These are phyloP conservation scores for Coniochaeta hoffmannii DNA, from an alignment of 2,329 filamentous ascomycete species.

Conservation along the genomic window DNA sequence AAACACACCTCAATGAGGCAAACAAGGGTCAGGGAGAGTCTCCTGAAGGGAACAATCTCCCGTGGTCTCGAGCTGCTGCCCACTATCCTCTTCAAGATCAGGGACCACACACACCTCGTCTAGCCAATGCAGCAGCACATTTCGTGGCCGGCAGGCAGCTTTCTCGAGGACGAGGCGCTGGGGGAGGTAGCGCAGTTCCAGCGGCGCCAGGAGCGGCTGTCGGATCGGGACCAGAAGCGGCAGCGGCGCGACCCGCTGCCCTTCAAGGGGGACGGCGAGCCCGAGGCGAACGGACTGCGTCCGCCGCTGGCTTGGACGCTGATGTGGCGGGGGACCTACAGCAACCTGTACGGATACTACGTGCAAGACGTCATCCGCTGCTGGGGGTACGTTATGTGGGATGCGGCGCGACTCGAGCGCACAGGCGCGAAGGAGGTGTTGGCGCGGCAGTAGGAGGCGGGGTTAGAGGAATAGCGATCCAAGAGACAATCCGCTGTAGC, in stretches of 20 bases:
- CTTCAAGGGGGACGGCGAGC: conserved; percentile 7
- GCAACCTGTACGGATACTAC: conserved; percentile 11
- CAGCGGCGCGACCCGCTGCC: conserved; percentile 3
- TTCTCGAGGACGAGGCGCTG: background rate
- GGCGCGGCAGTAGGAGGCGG: conserved; percentile 4
- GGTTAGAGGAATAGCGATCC: conserved; percentile 4
- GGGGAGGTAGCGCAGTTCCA: background rate
- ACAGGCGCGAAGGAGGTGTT: conserved; percentile 1
- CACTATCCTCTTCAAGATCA: conserved; percentile 3
- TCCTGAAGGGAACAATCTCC: background rate
- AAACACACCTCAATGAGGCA: background rate
- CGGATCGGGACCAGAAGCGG: conserved; percentile 4
- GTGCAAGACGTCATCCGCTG: conserved; percentile 6
- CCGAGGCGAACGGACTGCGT: background rate
- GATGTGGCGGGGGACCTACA: conserved; percentile 13
- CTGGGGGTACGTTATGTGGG: conserved; percentile 17
- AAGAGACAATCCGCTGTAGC: conserved; percentile 2
- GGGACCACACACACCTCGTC: conserved; percentile 17
- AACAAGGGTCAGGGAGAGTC: background rate
- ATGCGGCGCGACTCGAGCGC: conserved; percentile 7
- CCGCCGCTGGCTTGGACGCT: conserved; percentile 15
- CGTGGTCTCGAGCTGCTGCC: conserved; percentile 3
- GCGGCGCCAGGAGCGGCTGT: background rate
- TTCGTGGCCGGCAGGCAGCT: background rate
- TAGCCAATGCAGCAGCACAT: conserved; percentile 17